Percentiles rank a stretch among this genome's conserved stretches.
Evolutionary conservation across 805 yeast species (phyloP).

Genomic region (Schizosaccharomyces osmophilus): DNA sequence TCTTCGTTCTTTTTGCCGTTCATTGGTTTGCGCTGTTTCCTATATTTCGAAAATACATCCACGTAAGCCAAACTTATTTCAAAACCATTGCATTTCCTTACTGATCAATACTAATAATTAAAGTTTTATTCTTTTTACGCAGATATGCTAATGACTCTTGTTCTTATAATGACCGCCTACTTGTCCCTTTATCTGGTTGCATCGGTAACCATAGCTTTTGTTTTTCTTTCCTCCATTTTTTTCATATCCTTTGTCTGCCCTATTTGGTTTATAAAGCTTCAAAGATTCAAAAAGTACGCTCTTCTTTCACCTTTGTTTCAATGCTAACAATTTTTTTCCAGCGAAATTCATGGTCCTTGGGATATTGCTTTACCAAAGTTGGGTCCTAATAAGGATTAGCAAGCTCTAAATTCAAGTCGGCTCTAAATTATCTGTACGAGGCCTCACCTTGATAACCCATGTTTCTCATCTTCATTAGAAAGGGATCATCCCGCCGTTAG

Average conservation of each 20-base stretch:
- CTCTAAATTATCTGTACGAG: too few species aligned
- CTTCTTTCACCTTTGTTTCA: background rate
- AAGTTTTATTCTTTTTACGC: background rate
- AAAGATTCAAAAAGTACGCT: constrained; percentile 36
- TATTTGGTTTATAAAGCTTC: constrained; percentile 41
- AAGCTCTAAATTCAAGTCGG: background rate
- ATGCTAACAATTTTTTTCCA: constrained; percentile 1
- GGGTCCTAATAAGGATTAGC: background rate
- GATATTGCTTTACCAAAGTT: constrained; percentile 59
- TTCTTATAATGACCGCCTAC: constrained; percentile 5
- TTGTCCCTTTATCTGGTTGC: constrained; percentile 6
- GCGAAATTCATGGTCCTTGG: constrained; percentile 79
- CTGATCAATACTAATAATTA: background rate
- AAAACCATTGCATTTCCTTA: constrained; percentile 10
- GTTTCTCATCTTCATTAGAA: too few species aligned
- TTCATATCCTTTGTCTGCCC: constrained; percentile 30
- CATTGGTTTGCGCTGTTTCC: constrained; percentile 54
- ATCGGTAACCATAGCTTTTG: constrained; percentile 9
- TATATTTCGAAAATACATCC: constrained; percentile 34
- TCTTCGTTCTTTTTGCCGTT: constrained; percentile 52
- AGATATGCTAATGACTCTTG: background rate
- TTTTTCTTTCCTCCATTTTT: background rate
- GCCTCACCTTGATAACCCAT: too few species aligned
- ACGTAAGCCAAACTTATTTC: constrained; percentile 10
- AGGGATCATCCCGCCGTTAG: too few species aligned